Base-by-base conservation (phyloP, 2,329 filamentous ascomycete genomes). In the Exophiala sideris region DNA sequence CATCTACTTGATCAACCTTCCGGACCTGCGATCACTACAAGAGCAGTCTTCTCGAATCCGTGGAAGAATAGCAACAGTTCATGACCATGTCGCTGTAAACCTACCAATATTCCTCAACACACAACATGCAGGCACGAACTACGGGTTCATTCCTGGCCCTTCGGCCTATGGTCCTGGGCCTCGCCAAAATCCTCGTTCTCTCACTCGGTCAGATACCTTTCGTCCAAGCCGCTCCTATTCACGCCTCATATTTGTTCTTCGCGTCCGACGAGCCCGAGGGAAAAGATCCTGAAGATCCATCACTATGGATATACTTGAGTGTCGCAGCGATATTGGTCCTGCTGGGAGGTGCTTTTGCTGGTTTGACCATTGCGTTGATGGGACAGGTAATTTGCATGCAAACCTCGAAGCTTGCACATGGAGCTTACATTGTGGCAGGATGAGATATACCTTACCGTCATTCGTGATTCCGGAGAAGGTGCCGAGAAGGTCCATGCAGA, bases 381-480 rank as follows among this genome's bases (percentile, higher is more conserved):
- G 83, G 83, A 52, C 83, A 86, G 65, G 73, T 74, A 64, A 52
- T 64, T 36, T 21, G 21, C 40, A 36, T 14, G 34, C 7, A 18
- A 16, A 16, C n/a, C 39, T 24, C 24, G 48, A n/a, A 21, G 41
- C 12, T 21, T 29, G 24, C 7, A 5, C 24, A 29, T 29, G 7
- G 24, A 16, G 21, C 42, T 56, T 18, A 54, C 42, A 45, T 29
- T 14, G 2, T 18, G 24, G 45, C 5, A 91, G 75, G 94, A 99
- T 75, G 91, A 95, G 71, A 95, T 97, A 66, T 96, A 99, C 71
- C 82, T 99, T 12, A 94, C 96, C 73, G 94, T 99, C 61, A 87
- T 99, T 60, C 85, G 91, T 48, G 86, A 87, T 38, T 95, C 94
- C 50, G 85, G 88, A 42, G 86, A 89, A 71, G 90, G 87, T 51